Percentiles rank a stretch among this genome's conserved stretches.
These are phyloP conservation scores for Cadophora gregata DNA, from an alignment of 2,329 filamentous ascomycete species.

Conservation along the genomic window DNA sequence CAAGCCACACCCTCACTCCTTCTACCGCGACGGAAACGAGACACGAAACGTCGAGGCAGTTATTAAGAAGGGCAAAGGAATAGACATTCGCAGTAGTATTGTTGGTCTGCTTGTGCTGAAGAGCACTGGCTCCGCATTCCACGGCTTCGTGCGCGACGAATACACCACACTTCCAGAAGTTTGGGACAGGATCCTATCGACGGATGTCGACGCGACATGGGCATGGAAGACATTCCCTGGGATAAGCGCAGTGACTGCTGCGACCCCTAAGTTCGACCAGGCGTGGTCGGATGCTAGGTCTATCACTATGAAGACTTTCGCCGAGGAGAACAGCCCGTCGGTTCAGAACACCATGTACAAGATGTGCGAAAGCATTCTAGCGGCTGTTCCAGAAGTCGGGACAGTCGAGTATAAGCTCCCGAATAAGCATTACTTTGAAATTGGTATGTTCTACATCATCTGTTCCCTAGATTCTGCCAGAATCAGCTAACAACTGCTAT, in stretches of 20 bases:
- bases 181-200: slow-evolving; percentile 94
- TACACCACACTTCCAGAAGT: slow-evolving; percentile 90
- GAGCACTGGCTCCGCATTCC: slow-evolving; percentile 95
- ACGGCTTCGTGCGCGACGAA: slow-evolving; percentile 91
- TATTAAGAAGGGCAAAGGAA: slow-evolving; percentile 69
- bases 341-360: slow-evolving; percentile 99
- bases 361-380: slow-evolving; percentile 89
- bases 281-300: slow-evolving; percentile 79
- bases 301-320: slow-evolving; percentile 92
- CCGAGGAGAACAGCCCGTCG: slow-evolving; percentile 86
- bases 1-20: slow-evolving; percentile 92
- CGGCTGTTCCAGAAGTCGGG: slow-evolving; percentile 72
- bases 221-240: slow-evolving; percentile 76
- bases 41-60: slow-evolving; percentile 81
- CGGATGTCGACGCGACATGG: slow-evolving; percentile 88
- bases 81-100: slow-evolving; percentile 79
- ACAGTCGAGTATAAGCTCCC: slow-evolving; percentile 84
- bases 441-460: slow-evolving; percentile 65
- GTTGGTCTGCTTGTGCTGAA: slow-evolving; percentile 88
- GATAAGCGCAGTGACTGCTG: slow-evolving; percentile 69
- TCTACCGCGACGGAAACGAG: slow-evolving; percentile 88
- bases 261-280: slow-evolving; percentile 72
- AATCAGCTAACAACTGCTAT: slow-evolving; percentile 29
- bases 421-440: slow-evolving; percentile 99
- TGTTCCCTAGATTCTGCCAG: slow-evolving; percentile 18